phyloP scores from a whole-genome alignment of 2,329 filamentous ascomycete genomes.

The Trichoderma sp. region DNA sequence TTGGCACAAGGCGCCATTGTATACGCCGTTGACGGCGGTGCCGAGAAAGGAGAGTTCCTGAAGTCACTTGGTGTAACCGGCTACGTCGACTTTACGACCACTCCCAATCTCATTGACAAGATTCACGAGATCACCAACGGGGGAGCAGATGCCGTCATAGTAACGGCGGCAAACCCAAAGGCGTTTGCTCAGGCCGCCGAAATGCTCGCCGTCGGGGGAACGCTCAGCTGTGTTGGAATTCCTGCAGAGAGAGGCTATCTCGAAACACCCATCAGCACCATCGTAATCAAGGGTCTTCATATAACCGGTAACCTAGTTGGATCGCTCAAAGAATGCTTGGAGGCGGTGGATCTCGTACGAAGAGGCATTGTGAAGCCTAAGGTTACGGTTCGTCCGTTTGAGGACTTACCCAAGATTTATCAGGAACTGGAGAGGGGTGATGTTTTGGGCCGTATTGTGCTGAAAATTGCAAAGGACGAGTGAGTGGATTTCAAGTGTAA shows the following conservation, averaged over 20 bases:
- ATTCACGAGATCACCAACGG: conserved; percentile 19
- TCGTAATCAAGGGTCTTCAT: conserved; percentile 21
- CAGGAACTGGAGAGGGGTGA: conserved; percentile 21
- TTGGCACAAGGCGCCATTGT: conserved; percentile 21
- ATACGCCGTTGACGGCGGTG: conserved; percentile 18
- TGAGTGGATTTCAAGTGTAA: not conserved
- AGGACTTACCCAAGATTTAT: conserved; percentile 21
- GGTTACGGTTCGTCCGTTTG: conserved; percentile 18
- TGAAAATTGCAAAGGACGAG: conserved; percentile 24
- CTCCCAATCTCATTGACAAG: not conserved
- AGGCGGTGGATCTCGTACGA: conserved; percentile 22
- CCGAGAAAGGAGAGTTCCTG: conserved; percentile 19
- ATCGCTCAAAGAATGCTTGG: conserved; percentile 23
- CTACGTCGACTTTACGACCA: conserved; percentile 21
- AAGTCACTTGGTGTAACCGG: conserved; percentile 17
- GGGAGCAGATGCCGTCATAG: conserved; percentile 21
- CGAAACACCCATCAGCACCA: conserved; percentile 22
- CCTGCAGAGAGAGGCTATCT: conserved; percentile 20
- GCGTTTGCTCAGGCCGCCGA: conserved; percentile 22
- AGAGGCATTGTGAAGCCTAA: conserved; percentile 22
- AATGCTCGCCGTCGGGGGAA: conserved; percentile 22
- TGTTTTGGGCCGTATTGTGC: conserved; percentile 20
- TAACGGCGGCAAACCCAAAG: conserved; percentile 20
- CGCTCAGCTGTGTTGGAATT: conserved; percentile 22
- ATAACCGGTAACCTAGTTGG: conserved; percentile 23